A percentile compares a stretch with the other conserved stretches of the same genome.
Evolutionary conservation across 2,329 filamentous ascomycete species (phyloP).

Genomic region (Colletotrichum siamense): DNA sequence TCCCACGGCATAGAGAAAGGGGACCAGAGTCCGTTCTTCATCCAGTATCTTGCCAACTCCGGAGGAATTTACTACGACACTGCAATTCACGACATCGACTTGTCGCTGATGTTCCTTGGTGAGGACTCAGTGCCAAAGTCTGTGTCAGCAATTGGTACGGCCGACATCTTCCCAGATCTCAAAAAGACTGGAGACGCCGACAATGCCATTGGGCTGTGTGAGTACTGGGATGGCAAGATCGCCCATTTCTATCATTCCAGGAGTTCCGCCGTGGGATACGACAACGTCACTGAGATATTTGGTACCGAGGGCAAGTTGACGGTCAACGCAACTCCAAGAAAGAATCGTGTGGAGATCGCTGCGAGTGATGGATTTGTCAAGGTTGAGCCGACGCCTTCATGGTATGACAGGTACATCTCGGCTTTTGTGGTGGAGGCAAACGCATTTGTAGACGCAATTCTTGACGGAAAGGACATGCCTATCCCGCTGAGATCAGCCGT

Average conservation of each 20-base stretch:
- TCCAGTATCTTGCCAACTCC: conserved; percentile 67
- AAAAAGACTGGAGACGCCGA: conserved; percentile 37
- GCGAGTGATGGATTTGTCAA: conserved; percentile 26
- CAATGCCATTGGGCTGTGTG: conserved; percentile 48
- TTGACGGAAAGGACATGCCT: conserved; percentile 22
- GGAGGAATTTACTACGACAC: conserved; percentile 76
- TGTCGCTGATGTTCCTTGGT: not conserved
- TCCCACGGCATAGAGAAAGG: conserved; percentile 71
- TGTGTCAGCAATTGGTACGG: not conserved
- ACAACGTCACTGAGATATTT: conserved; percentile 46
- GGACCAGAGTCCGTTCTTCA: conserved; percentile 70
- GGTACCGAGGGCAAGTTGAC: conserved; percentile 42
- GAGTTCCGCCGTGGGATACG: conserved; percentile 46
- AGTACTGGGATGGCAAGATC: conserved; percentile 48
- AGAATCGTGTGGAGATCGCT: conserved; percentile 28
- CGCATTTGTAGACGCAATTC: conserved; percentile 25
- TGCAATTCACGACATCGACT: conserved; percentile 68
- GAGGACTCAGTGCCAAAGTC: not conserved
- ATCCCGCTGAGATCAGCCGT: conserved; percentile 20
- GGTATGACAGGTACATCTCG: conserved; percentile 29
- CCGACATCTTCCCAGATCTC: not conserved
- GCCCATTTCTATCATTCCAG: conserved; percentile 48
- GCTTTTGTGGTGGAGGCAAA: conserved; percentile 31
- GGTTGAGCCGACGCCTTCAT: conserved; percentile 27
- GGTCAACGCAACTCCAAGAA: conserved; percentile 34